phyloP scores from a whole-genome alignment of 495 filamentous ascomycete genomes.

The Astrothelium macrocarpum region DNA sequence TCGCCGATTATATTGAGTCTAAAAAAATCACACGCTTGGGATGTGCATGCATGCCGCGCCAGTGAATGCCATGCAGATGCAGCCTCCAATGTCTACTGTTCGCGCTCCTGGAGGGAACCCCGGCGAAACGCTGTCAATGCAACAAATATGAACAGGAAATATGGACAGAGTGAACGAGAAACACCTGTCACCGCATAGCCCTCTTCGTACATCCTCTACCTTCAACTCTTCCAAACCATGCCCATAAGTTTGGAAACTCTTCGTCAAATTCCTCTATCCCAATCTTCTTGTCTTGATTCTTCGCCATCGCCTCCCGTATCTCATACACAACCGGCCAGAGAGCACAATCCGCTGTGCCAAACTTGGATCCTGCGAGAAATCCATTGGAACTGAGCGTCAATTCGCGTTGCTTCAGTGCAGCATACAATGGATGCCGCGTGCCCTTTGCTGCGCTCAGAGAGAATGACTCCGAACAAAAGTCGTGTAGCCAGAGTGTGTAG shows the following conservation, averaged over 20 bases:
- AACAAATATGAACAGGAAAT: no score
- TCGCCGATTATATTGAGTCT: neutral
- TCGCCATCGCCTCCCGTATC: neutral
- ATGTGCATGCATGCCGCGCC: neutral
- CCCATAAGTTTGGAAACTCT: neutral
- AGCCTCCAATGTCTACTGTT: neutral
- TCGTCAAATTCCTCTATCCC: neutral
- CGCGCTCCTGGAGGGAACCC: neutral
- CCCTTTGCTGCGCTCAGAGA: neutral
- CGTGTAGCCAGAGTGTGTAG: neutral
- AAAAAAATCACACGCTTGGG: neutral
- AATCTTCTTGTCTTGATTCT: neutral
- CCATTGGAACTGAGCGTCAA: neutral
- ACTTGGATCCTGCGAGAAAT: neutral
- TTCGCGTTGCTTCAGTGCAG: neutral
- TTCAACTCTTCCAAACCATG: constrained; percentile 4
- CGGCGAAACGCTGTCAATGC: neutral
- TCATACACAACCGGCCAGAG: constrained; percentile 3
- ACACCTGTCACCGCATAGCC: neutral
- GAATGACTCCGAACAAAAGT: neutral
- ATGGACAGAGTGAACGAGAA: neutral
- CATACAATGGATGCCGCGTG: neutral
- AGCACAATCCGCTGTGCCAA: constrained; percentile 1
- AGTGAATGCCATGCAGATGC: neutral
- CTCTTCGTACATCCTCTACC: neutral